phyloP scores from a whole-genome alignment of 1,139 yeast genomes.

The Hansenula sp. region DNA sequence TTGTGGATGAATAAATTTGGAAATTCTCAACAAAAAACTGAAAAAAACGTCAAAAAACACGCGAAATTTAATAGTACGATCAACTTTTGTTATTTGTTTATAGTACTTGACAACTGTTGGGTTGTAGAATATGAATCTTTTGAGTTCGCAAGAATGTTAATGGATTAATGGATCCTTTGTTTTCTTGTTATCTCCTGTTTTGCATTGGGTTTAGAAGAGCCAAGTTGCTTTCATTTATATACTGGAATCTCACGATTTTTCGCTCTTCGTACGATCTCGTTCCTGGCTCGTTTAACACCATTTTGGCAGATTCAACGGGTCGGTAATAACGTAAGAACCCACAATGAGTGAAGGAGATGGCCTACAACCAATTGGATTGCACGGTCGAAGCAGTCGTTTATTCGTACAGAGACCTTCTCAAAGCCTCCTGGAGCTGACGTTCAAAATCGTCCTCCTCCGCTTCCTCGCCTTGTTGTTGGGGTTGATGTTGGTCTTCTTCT shows the following conservation, averaged over 20 bases:
- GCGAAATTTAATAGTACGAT: neutral
- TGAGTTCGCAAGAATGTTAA: no score
- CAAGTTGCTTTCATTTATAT: no score
- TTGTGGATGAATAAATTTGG: neutral
- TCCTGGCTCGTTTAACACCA: neutral
- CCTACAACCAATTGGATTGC: no score
- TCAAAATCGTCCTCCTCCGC: conserved; percentile 12
- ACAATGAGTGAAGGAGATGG: neutral
- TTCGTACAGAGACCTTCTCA: conserved; percentile 18
- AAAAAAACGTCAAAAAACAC: neutral
- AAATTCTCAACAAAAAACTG: neutral
- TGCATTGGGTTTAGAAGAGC: no score
- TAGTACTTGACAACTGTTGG: no score
- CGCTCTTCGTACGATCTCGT: neutral
- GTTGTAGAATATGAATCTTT: neutral
- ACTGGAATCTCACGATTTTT: neutral
- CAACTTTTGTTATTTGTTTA: no score
- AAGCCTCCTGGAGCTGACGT: conserved; percentile 18
- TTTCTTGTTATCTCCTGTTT: no score
- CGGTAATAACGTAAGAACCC: no score
- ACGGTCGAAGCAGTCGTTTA: neutral
- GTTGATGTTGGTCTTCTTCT: neutral
- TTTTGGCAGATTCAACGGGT: neutral
- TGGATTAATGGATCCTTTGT: no score
- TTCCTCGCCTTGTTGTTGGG: neutral